Evolutionary conservation across 2,329 filamentous ascomycete genomes (phyloP), one percentile per base, ranked within the genome.

Genomic region (Cordyceps cateniannulata): DNA sequence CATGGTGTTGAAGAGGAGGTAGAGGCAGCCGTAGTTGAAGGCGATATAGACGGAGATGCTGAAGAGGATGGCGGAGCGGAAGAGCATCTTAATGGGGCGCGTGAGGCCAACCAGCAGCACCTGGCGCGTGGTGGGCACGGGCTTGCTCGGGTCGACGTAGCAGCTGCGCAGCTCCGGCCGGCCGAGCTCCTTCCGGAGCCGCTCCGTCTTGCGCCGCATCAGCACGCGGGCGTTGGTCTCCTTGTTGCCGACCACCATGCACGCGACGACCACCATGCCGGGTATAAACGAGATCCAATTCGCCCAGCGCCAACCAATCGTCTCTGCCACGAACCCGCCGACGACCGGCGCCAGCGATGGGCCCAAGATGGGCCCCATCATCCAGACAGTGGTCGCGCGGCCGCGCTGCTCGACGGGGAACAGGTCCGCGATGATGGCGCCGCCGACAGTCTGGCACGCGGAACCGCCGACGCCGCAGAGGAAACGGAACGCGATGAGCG

Each of bases 401-500:
- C 81, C 76, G 60, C 80, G 73, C 66, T 78, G 68, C 62, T 77
- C 73, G 35, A 79, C 68, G 16, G 75, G 75, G 66, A 83, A 79
- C n/a, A 84, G 67, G 65, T 86, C 83, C 5, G 79, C 76, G 59
- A 83, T 82, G 40, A 84, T 76, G 8, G 78, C 82, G 2, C 80
- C 81, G 25, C 80, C 82, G 22, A 85, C 71, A 52, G 85, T 79
- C 70, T 84, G 72, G 45, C 77, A 79, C 1, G 78, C 81, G 1
- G 78, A 80, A 1, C 83, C 85, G 5, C 84, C 81, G 3, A 88
- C 70, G 0, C 86, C 86, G 3, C 81, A 80, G 49, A 85, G 71
- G 67, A 85, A 83, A 14, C 83, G 78, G 66, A 85, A 89, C 2
- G 79, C 77, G 32, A 88, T 80, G 50, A 89, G 77, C 44, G 80